Conservation (phyloP, 805 yeast genomes). For the Saccharomycopsis microspora region DNA sequence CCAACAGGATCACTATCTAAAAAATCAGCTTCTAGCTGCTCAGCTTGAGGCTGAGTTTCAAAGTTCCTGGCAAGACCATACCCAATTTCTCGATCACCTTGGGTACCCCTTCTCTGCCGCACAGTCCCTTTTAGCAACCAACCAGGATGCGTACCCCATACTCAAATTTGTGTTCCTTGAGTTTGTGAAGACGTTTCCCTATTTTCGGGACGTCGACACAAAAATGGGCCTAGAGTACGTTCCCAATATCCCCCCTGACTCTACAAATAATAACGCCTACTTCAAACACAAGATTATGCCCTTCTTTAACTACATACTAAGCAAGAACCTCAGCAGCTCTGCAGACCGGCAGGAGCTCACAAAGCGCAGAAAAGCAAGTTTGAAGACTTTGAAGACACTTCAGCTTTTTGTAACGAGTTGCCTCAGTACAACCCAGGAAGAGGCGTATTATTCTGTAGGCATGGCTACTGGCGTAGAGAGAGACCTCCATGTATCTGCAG, state of each 20-base stretch:
- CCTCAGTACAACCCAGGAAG: slow-evolving; percentile 48
- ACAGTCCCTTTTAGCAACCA: slow-evolving; percentile 8
- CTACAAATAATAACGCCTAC: slow-evolving; percentile 43
- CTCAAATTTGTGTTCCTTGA: slow-evolving; percentile 52
- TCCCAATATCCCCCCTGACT: slow-evolving; percentile 17
- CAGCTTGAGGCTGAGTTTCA: slow-evolving; percentile 55
- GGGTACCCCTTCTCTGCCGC: slow-evolving; percentile 58
- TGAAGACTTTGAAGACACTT: slow-evolving; percentile 50
- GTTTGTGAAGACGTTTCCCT: slow-evolving; percentile 65
- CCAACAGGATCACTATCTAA: slow-evolving; percentile 76
- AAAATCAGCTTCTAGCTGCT: slow-evolving; percentile 62
- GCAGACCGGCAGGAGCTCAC: slow-evolving; percentile 69
- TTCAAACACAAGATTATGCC: slow-evolving; percentile 77
- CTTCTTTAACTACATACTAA: slow-evolving; percentile 69
- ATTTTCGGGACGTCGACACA: slow-evolving; percentile 28
- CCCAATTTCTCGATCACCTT: slow-evolving; percentile 44
- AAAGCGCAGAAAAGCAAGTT: slow-evolving; percentile 52
- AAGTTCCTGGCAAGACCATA: slow-evolving; percentile 43
- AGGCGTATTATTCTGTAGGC: slow-evolving; percentile 28
- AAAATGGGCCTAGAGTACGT: background rate
- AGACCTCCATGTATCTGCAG: slow-evolving; percentile 3
- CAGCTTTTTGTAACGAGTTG: slow-evolving; percentile 68
- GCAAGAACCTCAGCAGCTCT: slow-evolving; percentile 58
- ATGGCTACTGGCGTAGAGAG: background rate
- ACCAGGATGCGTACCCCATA: slow-evolving; percentile 46